phyloP scores from a whole-genome alignment of 345 rosid genomes.

The Syzygium aromaticum region DNA sequence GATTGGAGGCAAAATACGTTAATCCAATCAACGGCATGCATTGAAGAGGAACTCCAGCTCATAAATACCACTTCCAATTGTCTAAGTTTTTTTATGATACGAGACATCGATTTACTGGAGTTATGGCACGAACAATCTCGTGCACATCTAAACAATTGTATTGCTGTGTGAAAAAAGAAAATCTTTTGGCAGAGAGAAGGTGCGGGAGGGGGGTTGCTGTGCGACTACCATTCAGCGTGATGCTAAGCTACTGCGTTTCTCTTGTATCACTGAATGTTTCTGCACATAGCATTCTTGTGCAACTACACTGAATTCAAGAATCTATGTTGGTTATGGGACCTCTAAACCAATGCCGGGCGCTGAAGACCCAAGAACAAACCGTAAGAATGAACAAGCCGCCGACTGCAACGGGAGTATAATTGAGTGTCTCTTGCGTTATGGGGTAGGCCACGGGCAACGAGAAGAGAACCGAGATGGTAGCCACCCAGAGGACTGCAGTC shows the following conservation, averaged over 20 bases:
- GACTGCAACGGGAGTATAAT: slow-evolving; percentile 91
- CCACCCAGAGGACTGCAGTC: slow-evolving; percentile 88
- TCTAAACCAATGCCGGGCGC: slow-evolving; percentile 75
- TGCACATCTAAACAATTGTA: background rate
- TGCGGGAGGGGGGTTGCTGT: no score
- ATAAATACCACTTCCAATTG: background rate
- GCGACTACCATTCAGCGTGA: background rate
- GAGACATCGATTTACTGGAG: background rate
- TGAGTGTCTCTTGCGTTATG: slow-evolving; percentile 63
- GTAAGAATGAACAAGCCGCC: slow-evolving; percentile 54
- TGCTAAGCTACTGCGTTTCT: background rate
- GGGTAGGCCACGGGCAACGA: slow-evolving; percentile 92
- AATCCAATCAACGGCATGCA: background rate
- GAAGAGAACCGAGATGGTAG: slow-evolving; percentile 79
- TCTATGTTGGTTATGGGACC: slow-evolving; percentile 72
- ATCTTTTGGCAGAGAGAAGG: background rate
- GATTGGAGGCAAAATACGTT: background rate
- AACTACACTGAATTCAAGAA: slow-evolving; percentile 6
- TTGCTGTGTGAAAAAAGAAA: background rate
- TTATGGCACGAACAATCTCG: background rate
- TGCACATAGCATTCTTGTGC: background rate
- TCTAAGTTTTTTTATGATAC: background rate
- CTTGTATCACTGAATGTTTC: background rate
- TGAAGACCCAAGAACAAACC: slow-evolving; percentile 50
- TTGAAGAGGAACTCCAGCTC: background rate